A percentile compares a stretch with the other conserved stretches of the same genome.
phyloP scores from a whole-genome alignment of 768 basidiomycete genomes.

The Scleroderma citrinum region DNA sequence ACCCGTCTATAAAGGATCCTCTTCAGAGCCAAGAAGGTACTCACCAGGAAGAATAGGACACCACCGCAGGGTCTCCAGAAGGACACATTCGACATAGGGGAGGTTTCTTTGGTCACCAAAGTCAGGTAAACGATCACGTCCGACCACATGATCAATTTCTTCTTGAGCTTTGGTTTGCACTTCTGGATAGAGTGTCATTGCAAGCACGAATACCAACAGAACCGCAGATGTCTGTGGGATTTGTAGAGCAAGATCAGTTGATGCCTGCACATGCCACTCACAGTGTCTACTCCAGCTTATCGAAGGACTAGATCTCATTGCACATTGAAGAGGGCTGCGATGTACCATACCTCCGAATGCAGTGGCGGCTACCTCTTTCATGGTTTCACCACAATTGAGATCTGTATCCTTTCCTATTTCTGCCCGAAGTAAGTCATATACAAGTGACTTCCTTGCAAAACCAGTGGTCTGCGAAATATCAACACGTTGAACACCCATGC shows the following conservation, averaged over 20 bases:
- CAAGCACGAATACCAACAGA: slow-evolving; percentile 20
- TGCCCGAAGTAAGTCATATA: neutral
- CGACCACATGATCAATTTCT: slow-evolving; percentile 20
- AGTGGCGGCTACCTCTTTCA: neutral
- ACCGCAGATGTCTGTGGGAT: slow-evolving; percentile 14
- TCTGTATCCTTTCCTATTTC: neutral
- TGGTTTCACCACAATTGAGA: neutral
- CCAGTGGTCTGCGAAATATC: neutral
- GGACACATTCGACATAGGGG: slow-evolving; percentile 20
- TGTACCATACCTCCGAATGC: neutral
- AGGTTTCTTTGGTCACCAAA: slow-evolving; percentile 19
- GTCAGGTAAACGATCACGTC: slow-evolving; percentile 13
- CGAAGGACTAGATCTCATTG: slow-evolving; percentile 14
- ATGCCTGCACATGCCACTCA: slow-evolving; percentile 3
- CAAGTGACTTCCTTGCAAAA: neutral
- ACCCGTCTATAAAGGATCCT: neutral
- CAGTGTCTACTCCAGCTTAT: slow-evolving; percentile 24
- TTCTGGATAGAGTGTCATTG: slow-evolving; percentile 24
- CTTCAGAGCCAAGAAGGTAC: neutral
- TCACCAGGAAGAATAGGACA: slow-evolving; percentile 19
- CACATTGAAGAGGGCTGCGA: no score
- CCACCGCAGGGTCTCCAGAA: slow-evolving; percentile 21
- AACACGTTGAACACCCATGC: neutral
- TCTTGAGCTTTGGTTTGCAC: slow-evolving; percentile 17
- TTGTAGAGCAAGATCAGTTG: neutral